Evolutionary conservation across 768 basidiomycete genomes (phyloP).

Genomic region (Pulveroboletus sp.): DNA sequence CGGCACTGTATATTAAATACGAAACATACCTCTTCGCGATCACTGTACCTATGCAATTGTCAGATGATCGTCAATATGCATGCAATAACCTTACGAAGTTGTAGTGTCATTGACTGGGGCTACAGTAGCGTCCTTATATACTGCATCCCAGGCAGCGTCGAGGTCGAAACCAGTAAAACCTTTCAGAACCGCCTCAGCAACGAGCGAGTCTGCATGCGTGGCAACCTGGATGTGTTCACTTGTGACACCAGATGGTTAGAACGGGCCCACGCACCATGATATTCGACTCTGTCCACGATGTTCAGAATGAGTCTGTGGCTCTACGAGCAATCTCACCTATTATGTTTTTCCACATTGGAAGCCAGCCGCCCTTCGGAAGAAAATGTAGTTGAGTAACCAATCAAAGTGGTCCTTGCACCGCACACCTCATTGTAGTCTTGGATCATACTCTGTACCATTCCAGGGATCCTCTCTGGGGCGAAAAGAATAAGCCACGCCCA

Average conservation of each 20-base stretch:
- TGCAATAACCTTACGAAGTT: conserved; percentile 37
- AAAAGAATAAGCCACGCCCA: conserved; percentile 79
- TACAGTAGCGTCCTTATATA: conserved; percentile 66
- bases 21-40: conserved; percentile 60
- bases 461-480: conserved; percentile 70
- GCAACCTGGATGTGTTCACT: conserved; percentile 43
- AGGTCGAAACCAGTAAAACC: conserved; percentile 59
- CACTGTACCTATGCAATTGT: conserved; percentile 46
- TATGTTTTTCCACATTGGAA: conserved; percentile 91
- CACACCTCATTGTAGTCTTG: conserved; percentile 66
- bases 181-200: conserved; percentile 68
- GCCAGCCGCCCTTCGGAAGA: conserved; percentile 58
- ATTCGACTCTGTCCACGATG: conserved; percentile 53
- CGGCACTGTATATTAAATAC: background rate
- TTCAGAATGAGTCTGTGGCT: background rate
- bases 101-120: conserved; percentile 54
- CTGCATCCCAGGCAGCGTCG: conserved; percentile 65
- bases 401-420: background rate
- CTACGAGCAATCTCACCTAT: conserved; percentile 39
- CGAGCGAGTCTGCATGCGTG: conserved; percentile 75
- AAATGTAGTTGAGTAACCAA: background rate
- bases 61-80: background rate
- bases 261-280: conserved; percentile 54
- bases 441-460: conserved; percentile 76
- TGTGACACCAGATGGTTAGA: background rate